Evolutionary conservation across 169 alveolate species (phyloP).

Genomic region (Plasmodium malariae): DNA sequence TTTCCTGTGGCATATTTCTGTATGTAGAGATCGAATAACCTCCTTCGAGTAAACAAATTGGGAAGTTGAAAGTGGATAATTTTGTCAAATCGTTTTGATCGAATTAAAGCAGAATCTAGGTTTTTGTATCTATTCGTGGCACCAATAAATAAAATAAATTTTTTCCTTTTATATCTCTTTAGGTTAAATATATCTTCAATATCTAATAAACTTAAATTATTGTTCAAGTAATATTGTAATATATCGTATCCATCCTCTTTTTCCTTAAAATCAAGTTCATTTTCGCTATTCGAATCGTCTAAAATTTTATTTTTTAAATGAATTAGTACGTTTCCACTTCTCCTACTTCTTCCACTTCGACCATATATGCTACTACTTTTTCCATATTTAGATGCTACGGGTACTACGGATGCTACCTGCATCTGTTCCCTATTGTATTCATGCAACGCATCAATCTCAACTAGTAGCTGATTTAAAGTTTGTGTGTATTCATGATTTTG

Average conservation of each 20-base stretch:
- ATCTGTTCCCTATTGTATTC: conserved; percentile 44
- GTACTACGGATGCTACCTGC: neutral
- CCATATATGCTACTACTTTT: neutral
- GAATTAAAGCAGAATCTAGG: conserved; percentile 46
- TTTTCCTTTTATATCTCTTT: conserved; percentile 15
- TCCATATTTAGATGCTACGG: neutral
- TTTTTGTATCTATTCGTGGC: conserved; percentile 60
- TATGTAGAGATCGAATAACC: conserved; percentile 35
- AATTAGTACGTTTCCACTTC: neutral
- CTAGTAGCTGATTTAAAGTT: conserved; percentile 58
- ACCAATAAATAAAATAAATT: conserved; percentile 54
- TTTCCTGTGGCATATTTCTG: conserved; percentile 3
- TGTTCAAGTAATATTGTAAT: conserved; percentile 49
- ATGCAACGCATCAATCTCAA: conserved; percentile 64
- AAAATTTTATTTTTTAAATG: neutral
- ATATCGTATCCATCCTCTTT: conserved; percentile 55
- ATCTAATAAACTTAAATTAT: conserved; percentile 33
- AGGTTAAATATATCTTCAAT: conserved; percentile 53
- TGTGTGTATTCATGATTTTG: conserved; percentile 66
- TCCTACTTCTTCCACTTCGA: neutral
- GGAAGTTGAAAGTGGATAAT: conserved; percentile 45
- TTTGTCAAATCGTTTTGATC: conserved; percentile 72
- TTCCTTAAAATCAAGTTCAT: neutral
- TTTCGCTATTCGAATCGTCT: neutral
- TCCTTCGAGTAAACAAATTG: conserved; percentile 34